Conservation (phyloP, 257 asterid species). For the Solanum chilense region DNA sequence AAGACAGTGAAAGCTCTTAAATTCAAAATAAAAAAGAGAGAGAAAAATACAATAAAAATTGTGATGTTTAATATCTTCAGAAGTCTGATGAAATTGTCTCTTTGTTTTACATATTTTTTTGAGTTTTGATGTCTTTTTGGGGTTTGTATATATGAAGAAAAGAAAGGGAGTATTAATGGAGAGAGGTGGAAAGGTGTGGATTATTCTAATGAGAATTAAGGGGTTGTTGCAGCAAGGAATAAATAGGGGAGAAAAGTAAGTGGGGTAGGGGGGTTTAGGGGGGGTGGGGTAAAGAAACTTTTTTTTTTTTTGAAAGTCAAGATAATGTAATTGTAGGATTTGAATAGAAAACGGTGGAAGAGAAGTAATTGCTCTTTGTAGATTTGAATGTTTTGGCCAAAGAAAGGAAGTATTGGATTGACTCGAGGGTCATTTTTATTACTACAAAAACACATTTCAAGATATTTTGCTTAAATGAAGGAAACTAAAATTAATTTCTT, state of each 20-base stretch:
- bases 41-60: slow-evolving; percentile 9
- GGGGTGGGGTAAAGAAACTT: not conserved
- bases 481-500: not conserved
- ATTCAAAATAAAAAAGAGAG: slow-evolving; percentile 8
- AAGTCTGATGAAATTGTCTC: slow-evolving; percentile 42
- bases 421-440: slow-evolving; percentile 31
- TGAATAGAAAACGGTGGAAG: slow-evolving; percentile 31
- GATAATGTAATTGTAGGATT: slow-evolving; percentile 18
- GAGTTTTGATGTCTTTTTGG: not conserved
- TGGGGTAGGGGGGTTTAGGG: not conserved
- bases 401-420: slow-evolving; percentile 14
- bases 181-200: slow-evolving; percentile 13
- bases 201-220: slow-evolving; percentile 26
- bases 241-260: slow-evolving; percentile 7
- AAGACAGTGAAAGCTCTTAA: slow-evolving; percentile 41
- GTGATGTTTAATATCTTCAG: not conserved
- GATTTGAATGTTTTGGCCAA: slow-evolving; percentile 5
- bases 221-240: slow-evolving; percentile 39
- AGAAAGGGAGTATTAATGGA: slow-evolving; percentile 33
- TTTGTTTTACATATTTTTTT: slow-evolving; percentile 9
- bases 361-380: slow-evolving; percentile 8
- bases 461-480: not conserved
- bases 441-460: not conserved
- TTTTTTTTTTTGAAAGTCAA: slow-evolving; percentile 34
- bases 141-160: slow-evolving; percentile 8